Evolutionary conservation across 352 stramenopile species (phyloP).

Genomic region (Phytophthora megakarya): DNA sequence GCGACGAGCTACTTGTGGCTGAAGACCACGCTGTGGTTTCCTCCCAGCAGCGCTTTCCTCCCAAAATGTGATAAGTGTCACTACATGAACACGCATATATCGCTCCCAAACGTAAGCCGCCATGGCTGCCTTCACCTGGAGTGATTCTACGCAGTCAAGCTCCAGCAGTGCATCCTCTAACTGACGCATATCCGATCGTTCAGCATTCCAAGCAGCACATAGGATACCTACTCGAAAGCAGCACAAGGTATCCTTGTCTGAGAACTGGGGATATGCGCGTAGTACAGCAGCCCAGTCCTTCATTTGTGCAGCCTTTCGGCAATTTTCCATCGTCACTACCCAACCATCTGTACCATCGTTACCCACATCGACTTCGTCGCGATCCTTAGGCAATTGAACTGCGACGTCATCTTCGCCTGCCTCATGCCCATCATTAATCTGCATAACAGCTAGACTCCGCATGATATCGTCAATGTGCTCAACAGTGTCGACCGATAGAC

Average conservation of each 20-base stretch:
- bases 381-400: conserved; percentile 25
- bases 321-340: conserved; percentile 70
- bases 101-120: conserved; percentile 77
- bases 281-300: conserved; percentile 67
- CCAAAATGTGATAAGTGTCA: conserved; percentile 84
- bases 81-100: conserved; percentile 82
- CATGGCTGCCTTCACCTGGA: conserved; percentile 62
- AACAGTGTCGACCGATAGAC: conserved; percentile 70
- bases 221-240: conserved; percentile 72
- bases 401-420: conserved; percentile 47
- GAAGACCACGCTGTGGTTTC: conserved; percentile 70
- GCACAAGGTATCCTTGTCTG: conserved; percentile 56
- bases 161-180: conserved; percentile 75
- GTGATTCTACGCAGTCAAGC: conserved; percentile 49
- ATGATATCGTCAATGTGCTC: conserved; percentile 83
- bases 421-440: conserved; percentile 74
- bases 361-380: conserved; percentile 16
- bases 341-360: conserved; percentile 49
- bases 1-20: conserved; percentile 72
- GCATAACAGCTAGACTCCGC: conserved; percentile 71
- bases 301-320: conserved; percentile 64
- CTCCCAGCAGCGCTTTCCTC: conserved; percentile 72
- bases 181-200: conserved; percentile 85
- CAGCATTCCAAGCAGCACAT: conserved; percentile 79
- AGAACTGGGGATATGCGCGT: conserved; percentile 64